Evolutionary conservation across 305 asterid genomes (phyloP).

Genomic region (Fraxinus xanthoxyloides): DNA sequence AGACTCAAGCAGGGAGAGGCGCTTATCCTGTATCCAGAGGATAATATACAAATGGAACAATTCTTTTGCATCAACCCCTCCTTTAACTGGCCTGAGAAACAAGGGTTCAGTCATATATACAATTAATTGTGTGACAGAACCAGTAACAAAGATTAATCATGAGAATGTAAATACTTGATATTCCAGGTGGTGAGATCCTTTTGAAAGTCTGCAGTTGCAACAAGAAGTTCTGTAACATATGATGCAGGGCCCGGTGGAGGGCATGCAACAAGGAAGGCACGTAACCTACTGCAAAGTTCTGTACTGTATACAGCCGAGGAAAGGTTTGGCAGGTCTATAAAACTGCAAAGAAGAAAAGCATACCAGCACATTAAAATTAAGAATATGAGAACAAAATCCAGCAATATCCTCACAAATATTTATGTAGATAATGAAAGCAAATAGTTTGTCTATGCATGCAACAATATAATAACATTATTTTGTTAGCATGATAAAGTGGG

Average conservation of each 20-base stretch:
- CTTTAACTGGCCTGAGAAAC: slow-evolving; percentile 44
- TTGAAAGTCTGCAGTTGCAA: slow-evolving; percentile 55
- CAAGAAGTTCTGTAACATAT: slow-evolving; percentile 47
- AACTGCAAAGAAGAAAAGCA: slow-evolving; percentile 29
- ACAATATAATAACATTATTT: background rate
- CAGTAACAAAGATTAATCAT: background rate
- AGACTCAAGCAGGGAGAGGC: slow-evolving; percentile 45
- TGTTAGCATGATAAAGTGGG: background rate
- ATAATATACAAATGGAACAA: slow-evolving; percentile 52
- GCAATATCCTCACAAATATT: background rate
- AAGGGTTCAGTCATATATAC: background rate
- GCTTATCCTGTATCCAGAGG: slow-evolving; percentile 54
- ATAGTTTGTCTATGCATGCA: background rate
- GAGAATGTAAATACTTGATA: slow-evolving; percentile 35
- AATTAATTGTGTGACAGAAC: background rate
- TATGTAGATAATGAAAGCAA: background rate
- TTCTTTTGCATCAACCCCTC: slow-evolving; percentile 58
- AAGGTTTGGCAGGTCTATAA: slow-evolving; percentile 49
- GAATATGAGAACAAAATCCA: background rate
- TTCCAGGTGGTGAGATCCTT: slow-evolving; percentile 54
- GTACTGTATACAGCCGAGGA: slow-evolving; percentile 52
- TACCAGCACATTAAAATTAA: background rate
- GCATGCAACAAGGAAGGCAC: slow-evolving; percentile 54
- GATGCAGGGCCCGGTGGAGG: slow-evolving; percentile 57
- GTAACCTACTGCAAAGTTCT: slow-evolving; percentile 51